Base-by-base conservation (phyloP, 306 rosid genomes). In the Hippophae rhamnoides region DNA sequence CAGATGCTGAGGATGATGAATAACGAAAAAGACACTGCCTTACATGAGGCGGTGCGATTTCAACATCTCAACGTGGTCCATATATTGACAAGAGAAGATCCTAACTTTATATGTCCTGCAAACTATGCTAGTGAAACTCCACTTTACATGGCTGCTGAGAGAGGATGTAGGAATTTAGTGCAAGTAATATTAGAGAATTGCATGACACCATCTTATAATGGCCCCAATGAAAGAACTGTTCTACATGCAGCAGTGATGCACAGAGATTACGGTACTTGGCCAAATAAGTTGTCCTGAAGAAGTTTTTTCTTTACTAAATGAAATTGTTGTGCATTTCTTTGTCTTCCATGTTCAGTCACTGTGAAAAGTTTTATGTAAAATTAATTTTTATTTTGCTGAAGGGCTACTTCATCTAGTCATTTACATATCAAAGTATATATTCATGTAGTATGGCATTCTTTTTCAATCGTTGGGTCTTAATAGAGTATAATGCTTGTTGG, bases 21-120 rank as follows among this genome's bases (percentile, higher is more conserved):
- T 57, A 10, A 59, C 0, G 41, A 60, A 1, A 38, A 41, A 0
- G 41, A 60, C 47, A 44, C 72, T 1, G 66, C 61, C 1, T 18
- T 68, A 54, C 72, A 68, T n/a, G 62, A 14, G 14, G 72, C 66
- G 0, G 66, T 60, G 7, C 54, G 66, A 0, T 26, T 43, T 3
- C 6, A 60, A 11, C 61, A 53, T 41, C 3, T 2, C 3, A 0
- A 11, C 0, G 43, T 68, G 26, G 61, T 45, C 3, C 0, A 7
- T 0, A 3, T 8, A 7, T 14, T 68, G 47, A 52, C 13, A 0
- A 0, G 2, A 3, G 43, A 31, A 52, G 72, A 68, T 6, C 55
- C 60, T 2, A 9, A 44, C 1, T 43, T 18, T 11, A 7, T 3
- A 1, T 60, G 60, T 50, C 0, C 49, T 5, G 47, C 61, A 13